Evolutionary conservation across 2,329 filamentous ascomycete genomes (phyloP), one percentile per base, ranked within the genome.

Genomic region (Aureobasidium sp.): DNA sequence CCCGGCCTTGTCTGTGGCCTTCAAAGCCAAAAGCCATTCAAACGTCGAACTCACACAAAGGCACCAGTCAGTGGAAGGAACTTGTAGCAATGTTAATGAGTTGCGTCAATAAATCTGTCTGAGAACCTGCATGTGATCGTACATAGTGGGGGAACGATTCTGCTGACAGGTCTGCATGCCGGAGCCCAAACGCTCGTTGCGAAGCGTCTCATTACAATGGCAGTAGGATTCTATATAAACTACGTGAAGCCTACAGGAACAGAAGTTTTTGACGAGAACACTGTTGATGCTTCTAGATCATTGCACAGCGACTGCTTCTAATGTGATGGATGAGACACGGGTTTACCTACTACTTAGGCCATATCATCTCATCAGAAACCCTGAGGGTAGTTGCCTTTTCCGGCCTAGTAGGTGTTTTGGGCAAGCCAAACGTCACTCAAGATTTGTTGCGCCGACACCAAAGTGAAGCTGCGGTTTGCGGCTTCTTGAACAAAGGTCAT

Each of bases 361-460:
- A 34, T 10, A 34, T 6, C 13, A 15, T 24, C 41, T 44, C 41
- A 24, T 20, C 9, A 4, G 29, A 17, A 47, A 47, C 13, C 12
- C 9, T 50, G 34, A 17, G 34, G 29, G 48, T 26, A 37, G 12
- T 36, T 56, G 8, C 53, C 41, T 43, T 2, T 15, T 34, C 5
- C 12, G 39, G 53, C n/a, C 37, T 57, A 57, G 53, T 46, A 8
- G 4, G 26, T 56, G 52, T 56, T 56, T 56, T 17, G 52, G 52
- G 12, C n/a, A 20, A 24, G 15, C 12, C 39, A 46, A 51, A 57
- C 53, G 53, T 57, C 53, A 57, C 53, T 57, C 53, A 29, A 57
- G 53, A 57, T 57, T 57, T 57, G 53, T 57, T 57, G 52, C 52
- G 37, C 15, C 43, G 24, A n/a, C 20, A 43, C 7, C 37, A 44